Conservation (phyloP, 768 basidiomycete genomes). For the Mycena venus region DNA sequence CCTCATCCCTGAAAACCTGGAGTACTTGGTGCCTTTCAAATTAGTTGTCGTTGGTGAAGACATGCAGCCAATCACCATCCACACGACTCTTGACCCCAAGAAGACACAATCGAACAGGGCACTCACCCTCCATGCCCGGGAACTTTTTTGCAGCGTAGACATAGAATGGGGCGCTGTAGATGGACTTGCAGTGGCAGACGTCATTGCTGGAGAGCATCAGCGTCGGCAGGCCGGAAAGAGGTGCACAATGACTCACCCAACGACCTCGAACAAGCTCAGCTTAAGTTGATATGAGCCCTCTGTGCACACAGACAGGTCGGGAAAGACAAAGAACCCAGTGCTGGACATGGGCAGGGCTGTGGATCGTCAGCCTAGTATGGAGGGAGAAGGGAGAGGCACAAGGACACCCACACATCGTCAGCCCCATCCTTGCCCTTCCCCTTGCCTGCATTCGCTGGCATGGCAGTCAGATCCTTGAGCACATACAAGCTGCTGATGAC, state of each 20-base stretch:
- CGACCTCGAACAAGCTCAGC: slow-evolving; percentile 87
- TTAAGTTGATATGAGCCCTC: slow-evolving; percentile 91
- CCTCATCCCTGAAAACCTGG: no score
- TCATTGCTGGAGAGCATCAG: slow-evolving; percentile 66
- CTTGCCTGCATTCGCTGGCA: slow-evolving; percentile 35
- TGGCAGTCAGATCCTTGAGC: slow-evolving; percentile 73
- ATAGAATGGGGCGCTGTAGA: slow-evolving; percentile 90
- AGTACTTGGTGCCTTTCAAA: no score
- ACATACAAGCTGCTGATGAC: slow-evolving; percentile 94
- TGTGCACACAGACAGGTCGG: slow-evolving; percentile 91
- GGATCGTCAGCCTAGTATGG: background rate
- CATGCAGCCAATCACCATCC: no score
- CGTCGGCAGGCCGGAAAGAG: no score
- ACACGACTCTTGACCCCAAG: no score
- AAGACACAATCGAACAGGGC: no score
- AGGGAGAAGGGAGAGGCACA: no score
- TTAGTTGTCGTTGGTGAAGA: no score
- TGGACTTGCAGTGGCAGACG: slow-evolving; percentile 91
- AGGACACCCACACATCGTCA: slow-evolving; percentile 26
- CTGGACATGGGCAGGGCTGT: slow-evolving; percentile 58
- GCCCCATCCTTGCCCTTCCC: slow-evolving; percentile 54
- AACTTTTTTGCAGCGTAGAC: slow-evolving; percentile 98
- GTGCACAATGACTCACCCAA: slow-evolving; percentile 91
- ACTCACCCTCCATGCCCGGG: slow-evolving; percentile 96
- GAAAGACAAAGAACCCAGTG: slow-evolving; percentile 97